A percentile compares a stretch with the other conserved stretches of the same genome.
Evolutionary conservation across 2,329 filamentous ascomycete species (phyloP).

Genomic region (Huntiella savannae): DNA sequence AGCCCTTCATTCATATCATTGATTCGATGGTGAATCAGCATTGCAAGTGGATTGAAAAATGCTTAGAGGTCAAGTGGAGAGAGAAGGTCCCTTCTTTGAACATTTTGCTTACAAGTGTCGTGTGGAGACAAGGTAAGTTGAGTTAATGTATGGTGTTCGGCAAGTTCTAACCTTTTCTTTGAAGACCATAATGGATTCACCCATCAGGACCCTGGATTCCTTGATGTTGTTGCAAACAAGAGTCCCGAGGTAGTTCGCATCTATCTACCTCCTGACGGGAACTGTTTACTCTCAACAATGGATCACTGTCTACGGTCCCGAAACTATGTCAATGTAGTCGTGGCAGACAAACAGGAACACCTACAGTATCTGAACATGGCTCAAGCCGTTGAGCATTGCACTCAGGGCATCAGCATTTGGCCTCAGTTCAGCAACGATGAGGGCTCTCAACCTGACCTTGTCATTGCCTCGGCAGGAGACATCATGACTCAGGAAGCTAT

Average conservation of each 20-base stretch:
- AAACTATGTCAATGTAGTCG: conserved; percentile 69
- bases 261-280: conserved; percentile 63
- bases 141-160: neutral
- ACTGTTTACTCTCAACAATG: conserved; percentile 57
- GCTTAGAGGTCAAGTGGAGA: conserved; percentile 60
- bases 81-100: conserved; percentile 56
- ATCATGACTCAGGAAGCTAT: conserved; percentile 56
- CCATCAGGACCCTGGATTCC: conserved; percentile 63
- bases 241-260: conserved; percentile 63
- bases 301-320: conserved; percentile 53
- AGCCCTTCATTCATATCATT: conserved; percentile 68
- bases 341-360: conserved; percentile 64
- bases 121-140: conserved; percentile 44
- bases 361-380: conserved; percentile 60
- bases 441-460: conserved; percentile 48
- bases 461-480: conserved; percentile 62
- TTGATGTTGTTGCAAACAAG: conserved; percentile 65
- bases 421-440: conserved; percentile 55
- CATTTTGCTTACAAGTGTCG: conserved; percentile 58
- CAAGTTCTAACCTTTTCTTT: neutral
- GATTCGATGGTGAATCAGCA: conserved; percentile 77
- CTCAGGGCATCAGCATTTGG: conserved; percentile 64
- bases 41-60: conserved; percentile 74
- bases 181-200: conserved; percentile 65
- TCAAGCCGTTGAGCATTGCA: conserved; percentile 54